These are phyloP conservation scores for Hypomontagnella submonticulosa DNA, from an alignment of 495 filamentous ascomycete genomes.

Conservation along the genomic window DNA sequence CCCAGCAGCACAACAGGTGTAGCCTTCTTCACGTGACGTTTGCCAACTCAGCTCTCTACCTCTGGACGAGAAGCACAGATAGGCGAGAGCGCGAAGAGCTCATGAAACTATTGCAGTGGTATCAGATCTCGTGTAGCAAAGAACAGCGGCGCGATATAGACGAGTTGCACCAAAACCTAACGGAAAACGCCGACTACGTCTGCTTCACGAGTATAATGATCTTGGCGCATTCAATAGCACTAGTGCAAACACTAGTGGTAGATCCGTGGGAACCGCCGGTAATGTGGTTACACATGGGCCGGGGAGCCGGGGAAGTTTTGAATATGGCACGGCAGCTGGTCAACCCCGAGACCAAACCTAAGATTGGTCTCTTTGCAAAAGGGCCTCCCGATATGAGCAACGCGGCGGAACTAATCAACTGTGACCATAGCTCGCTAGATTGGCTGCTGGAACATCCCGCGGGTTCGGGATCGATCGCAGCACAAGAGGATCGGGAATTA, in stretches of 20 bases:
- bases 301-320: conserved; percentile 45
- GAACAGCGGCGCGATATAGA: conserved; percentile 46
- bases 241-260: conserved; percentile 46
- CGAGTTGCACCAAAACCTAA: conserved; percentile 23
- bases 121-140: conserved; percentile 44
- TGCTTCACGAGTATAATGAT: conserved; percentile 46
- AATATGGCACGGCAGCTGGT: conserved; percentile 35
- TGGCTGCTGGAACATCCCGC: conserved; percentile 48
- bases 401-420: conserved; percentile 36
- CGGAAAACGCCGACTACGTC: conserved; percentile 43
- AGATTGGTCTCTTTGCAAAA: conserved; percentile 37
- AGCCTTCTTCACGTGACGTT: conserved; percentile 50
- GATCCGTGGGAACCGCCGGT: conserved; percentile 50
- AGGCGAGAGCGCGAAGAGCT: conserved; percentile 46
- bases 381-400: conserved; percentile 43
- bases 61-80: conserved; percentile 48
- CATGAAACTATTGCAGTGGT: conserved; percentile 46
- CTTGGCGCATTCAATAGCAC: conserved; percentile 47
- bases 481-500: conserved; percentile 45
- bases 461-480: conserved; percentile 31
- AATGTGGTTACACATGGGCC: conserved; percentile 50
- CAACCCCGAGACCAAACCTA: conserved; percentile 23
- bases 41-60: conserved; percentile 50
- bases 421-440: conserved; percentile 42
- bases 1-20: conserved; percentile 46